Evolutionary conservation across 2,329 filamentous ascomycete species (phyloP), one percentile per base, ranked within the genome.

Genomic region (Exophiala dermatitidis): DNA sequence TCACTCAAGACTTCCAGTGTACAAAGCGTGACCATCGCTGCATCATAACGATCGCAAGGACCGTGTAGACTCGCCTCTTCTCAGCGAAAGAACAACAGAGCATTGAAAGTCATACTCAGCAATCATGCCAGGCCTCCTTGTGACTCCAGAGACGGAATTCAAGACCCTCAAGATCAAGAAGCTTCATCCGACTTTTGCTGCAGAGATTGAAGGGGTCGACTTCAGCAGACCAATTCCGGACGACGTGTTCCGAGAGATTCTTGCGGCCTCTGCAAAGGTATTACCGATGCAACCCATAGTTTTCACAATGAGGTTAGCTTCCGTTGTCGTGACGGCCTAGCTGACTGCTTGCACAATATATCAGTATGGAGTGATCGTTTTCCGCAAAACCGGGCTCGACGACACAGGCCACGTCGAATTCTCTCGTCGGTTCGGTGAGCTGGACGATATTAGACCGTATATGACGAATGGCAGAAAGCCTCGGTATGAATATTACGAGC

Each of bases 401-500:
- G 78, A 82, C 61, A 69, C 69, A 5, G 55, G 67, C 1, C 80
- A 83, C 60, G 71, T 82, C 36, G 66, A 66, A 3, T 79, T 82
- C 62, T 73, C 75, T 9, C 59, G 62, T 1, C 69, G 68, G 1
- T 75, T 82, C 53, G 80, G 79, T 26, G 75, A 79, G 12, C 72
- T 82, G 0, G 79, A 82, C 65, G 75, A 80, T 61, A 72, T 80
- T 30, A 72, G 65, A 10, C 76, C 74, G 0, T 81, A 77, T 65
- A 67, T 75, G 7, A 67, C 66, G 1, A 69, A 66, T 0, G 77
- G 74, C 9, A 71, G 75, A 36, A 71, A 72, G 58, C 69, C 74
- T 53, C 74, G 78, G 9, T 74, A 77, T 57, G 61, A 66, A 2
- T 71, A 75, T 57, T 67, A 72, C 41, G 75, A 81, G 63, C 70